These are phyloP conservation scores for Pythium brassicae DNA, from an alignment of 352 stramenopile genomes.

Conservation along the genomic window DNA sequence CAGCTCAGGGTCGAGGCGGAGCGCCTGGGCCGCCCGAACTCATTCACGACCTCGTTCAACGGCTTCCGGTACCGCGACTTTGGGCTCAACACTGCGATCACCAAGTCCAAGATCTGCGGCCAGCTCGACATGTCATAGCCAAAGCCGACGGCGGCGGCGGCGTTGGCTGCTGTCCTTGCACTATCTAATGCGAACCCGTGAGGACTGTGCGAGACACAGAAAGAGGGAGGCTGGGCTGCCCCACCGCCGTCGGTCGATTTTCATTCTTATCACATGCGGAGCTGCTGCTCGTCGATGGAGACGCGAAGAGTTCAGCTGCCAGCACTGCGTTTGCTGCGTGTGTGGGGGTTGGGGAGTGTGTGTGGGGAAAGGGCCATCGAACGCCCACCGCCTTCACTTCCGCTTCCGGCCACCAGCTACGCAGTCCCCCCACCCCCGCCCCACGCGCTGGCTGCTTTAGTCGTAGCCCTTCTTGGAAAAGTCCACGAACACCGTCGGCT, in stretches of 20 bases:
- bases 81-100: constrained; percentile 75
- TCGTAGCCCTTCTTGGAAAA: constrained; percentile 87
- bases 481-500: constrained; percentile 76
- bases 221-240: no score
- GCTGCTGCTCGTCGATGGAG: no score
- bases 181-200: no score
- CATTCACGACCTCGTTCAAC: constrained; percentile 83
- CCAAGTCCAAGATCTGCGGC: constrained; percentile 76
- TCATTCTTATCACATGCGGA: neutral
- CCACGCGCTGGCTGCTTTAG: constrained; percentile 24
- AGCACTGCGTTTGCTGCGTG: neutral
- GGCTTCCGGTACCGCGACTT: constrained; percentile 82
- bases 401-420: no score
- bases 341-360: neutral
- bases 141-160: neutral
- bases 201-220: no score
- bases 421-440: no score
- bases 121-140: constrained; percentile 40
- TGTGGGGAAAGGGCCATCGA: no score
- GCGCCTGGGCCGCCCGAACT: constrained; percentile 58
- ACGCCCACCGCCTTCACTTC: no score
- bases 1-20: constrained; percentile 70
- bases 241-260: no score
- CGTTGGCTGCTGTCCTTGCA: no score
- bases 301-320: no score